Evolutionary conservation across 1,284 basidiomycete genomes (phyloP), one percentile per base, ranked within the genome.

Genomic region (Lignosus rhinocerotis): DNA sequence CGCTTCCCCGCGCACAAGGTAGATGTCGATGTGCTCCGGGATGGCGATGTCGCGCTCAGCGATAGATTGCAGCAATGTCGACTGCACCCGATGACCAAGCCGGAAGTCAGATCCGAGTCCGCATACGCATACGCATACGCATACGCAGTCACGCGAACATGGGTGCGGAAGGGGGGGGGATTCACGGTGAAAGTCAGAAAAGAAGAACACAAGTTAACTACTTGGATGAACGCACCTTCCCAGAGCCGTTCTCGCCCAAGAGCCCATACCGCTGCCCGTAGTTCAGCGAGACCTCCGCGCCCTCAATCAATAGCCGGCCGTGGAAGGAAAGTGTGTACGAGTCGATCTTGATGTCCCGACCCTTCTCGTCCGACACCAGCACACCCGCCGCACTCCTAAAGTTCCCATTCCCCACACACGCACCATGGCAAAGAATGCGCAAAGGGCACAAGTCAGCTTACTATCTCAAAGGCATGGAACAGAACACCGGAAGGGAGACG

Each of bases 281-380:
- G 78, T 98, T 98, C 68, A 98, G 88, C n/a, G 93, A 78, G 65
- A 89, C 79, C 73, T 84, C 82, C 53, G 94, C 95, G 64, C 86
- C 87, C 75, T 98, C 96, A 69, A 98, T 89, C 66, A 98, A 84
- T 30, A 98, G 80, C 58, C 96, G 87, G 39, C 96, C 96, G 72
- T 99, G 96, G 86, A 98, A 99, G 3, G 95, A 98, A 56, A 99
- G 86, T 5, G 95, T 97, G 76, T 89, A 99, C 52, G 89, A 85
- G 73, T 98, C 94, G 68, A 99, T 96, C 80, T 98, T 98, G 82
- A 99, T 91, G 79, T 99, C 96, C 63, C 96, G 89, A 57, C 88
- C 85, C 76, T 98, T 95, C 56, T 82, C 75, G 78, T 99, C 97
- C 47, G 94, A 98, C 49, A 93, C 89, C 42, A 99, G 82, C 19